Percentiles rank a stretch among this genome's conserved stretches.
These are phyloP conservation scores for Tulasnella sp. DNA, from an alignment of 768 basidiomycete genomes.

Conservation along the genomic window DNA sequence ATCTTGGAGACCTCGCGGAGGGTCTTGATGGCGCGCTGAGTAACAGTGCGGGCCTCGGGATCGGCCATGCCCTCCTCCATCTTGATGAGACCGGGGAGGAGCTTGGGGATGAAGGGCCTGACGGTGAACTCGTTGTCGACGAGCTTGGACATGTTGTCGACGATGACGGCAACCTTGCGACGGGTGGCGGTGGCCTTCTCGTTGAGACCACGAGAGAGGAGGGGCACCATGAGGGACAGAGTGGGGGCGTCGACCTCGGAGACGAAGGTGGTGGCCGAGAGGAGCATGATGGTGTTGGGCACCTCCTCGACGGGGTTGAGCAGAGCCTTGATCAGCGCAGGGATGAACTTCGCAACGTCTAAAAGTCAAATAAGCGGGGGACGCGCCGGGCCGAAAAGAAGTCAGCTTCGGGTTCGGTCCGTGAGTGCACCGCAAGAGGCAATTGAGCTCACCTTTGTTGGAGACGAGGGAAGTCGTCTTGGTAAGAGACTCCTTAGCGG, in stretches of 20 bases:
- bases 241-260: constrained; percentile 97
- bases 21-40: constrained; percentile 87
- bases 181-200: constrained; percentile 96
- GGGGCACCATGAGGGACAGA: constrained; percentile 95
- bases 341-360: constrained; percentile 56
- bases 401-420: neutral
- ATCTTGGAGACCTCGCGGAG: constrained; percentile 94
- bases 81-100: constrained; percentile 94
- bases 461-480: constrained; percentile 92
- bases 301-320: constrained; percentile 99
- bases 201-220: constrained; percentile 85
- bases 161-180: constrained; percentile 96
- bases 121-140: constrained; percentile 93
- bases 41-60: constrained; percentile 93
- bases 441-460: constrained; percentile 92
- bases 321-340: constrained; percentile 93
- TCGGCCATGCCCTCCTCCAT: constrained; percentile 92
- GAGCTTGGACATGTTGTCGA: constrained; percentile 98
- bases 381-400: constrained; percentile 27
- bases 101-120: constrained; percentile 93
- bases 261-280: constrained; percentile 99
- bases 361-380: constrained; percentile 43
- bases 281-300: constrained; percentile 87
- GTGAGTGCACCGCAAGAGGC: constrained; percentile 33
- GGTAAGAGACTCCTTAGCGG: constrained; percentile 88